Base-by-base conservation (phyloP, 176 grass and related monocot species). In the Carex pumila region DNA sequence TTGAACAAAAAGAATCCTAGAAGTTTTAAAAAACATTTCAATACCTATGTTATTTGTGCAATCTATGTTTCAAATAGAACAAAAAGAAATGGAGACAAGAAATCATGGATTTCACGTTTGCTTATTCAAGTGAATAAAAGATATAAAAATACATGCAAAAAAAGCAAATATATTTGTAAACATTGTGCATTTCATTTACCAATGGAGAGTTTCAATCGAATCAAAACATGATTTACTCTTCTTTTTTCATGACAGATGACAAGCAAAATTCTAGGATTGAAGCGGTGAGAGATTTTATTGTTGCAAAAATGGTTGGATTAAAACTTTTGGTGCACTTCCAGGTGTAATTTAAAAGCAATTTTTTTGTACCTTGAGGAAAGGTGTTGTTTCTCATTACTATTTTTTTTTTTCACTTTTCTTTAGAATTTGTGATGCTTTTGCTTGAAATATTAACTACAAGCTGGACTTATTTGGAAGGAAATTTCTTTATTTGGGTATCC, bases 391-490 rank as follows among this genome's bases (percentile, higher is more conserved):
- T 41, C 64, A 64, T 81, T 7, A 6, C 53, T 61, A 53, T 37
- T 64, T 39, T 30, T 47, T 47, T 71, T 81, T 64, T 81, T 60
- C 1, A 62, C 12, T 81, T 64, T 81, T 1, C 9, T 78, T 52
- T 78, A 78, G 79, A 81, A 64, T 62, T 64, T 64, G 64, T 81
- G 36, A 21, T 41, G 58, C 36, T 63, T 81, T 81, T 55, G 34
- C 53, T 81, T 81, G 18, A 81, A 22, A 11, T 64, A 81, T 34
- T 34, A 78, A 78, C 52, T 31, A 57, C 52, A 78, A 78, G 50
- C 49, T 57, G 30, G 29, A 78, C 52, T 17, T 57, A 31, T 56
- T 57, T 78, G 73, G 57, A 32, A 57, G 73, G 52, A 78, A 34
- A 22, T 78, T 57, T 45, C 45, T 73, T 73, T 77, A 25, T 77